Evolutionary conservation across 2,329 filamentous ascomycete species (phyloP).

Genomic region (Penicillium decumbens): DNA sequence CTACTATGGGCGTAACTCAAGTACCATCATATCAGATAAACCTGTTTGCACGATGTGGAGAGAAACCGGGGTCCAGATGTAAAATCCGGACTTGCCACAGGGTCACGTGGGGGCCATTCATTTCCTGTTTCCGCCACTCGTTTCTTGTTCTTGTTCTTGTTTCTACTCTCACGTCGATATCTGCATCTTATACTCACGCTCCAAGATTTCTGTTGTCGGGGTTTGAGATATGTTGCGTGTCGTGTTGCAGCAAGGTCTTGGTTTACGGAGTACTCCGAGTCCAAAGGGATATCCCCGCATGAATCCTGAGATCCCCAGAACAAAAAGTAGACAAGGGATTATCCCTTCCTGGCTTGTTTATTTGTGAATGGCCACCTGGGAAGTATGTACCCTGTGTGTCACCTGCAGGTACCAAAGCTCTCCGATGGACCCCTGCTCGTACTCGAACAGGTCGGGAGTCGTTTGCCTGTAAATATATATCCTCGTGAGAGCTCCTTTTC

Average conservation of each 20-base stretch:
- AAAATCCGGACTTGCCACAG: conserved; percentile 8
- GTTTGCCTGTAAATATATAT: no score
- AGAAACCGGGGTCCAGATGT: conserved; percentile 4
- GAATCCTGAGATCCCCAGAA: background rate
- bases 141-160: background rate
- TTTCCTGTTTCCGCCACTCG: background rate
- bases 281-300: background rate
- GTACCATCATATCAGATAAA: background rate
- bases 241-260: background rate
- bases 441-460: background rate
- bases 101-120: conserved; percentile 9
- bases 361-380: background rate
- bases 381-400: conserved; percentile 2
- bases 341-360: conserved; percentile 4
- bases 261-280: background rate
- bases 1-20: no score
- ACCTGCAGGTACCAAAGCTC: conserved; percentile 17
- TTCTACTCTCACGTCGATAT: no score
- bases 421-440: background rate
- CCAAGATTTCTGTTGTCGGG: no score
- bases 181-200: no score
- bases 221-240: background rate
- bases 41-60: conserved; percentile 9
- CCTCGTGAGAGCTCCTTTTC: no score
- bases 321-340: conserved; percentile 1